These are phyloP conservation scores for Colletotrichum magnum DNA, from an alignment of 2,329 filamentous ascomycete genomes.

Conservation along the genomic window DNA sequence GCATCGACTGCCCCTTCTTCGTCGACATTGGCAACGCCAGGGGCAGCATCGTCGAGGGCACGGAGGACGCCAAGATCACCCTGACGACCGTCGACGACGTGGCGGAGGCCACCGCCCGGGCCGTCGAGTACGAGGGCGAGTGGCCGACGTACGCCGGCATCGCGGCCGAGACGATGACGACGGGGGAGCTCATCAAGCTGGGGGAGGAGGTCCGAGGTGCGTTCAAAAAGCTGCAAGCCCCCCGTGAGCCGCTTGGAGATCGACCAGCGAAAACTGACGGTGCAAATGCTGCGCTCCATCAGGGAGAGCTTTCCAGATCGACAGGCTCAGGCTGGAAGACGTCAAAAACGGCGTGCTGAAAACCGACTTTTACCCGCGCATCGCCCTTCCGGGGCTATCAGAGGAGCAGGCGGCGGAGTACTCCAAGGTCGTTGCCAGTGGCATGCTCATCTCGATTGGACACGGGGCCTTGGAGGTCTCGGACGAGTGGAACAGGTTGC, in stretches of 20 bases:
- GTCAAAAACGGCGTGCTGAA: conserved; percentile 46
- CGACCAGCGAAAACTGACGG: background rate
- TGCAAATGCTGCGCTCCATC: background rate
- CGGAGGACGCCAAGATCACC: conserved; percentile 48
- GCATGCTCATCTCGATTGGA: conserved; percentile 45
- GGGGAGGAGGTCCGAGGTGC: conserved; percentile 52
- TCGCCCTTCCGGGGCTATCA: conserved; percentile 48
- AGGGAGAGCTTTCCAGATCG: conserved; percentile 48
- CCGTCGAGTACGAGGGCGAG: conserved; percentile 55
- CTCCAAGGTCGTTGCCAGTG: conserved; percentile 41
- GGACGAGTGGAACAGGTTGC: conserved; percentile 52
- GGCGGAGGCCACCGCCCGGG: conserved; percentile 51
- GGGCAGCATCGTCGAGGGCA: conserved; percentile 48
- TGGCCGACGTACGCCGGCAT: conserved; percentile 59
- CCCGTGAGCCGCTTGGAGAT: background rate
- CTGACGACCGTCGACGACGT: conserved; percentile 54
- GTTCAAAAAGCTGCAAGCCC: conserved; percentile 12
- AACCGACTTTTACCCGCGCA: conserved; percentile 44
- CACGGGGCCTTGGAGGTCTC: conserved; percentile 46
- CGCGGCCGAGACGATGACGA: conserved; percentile 48
- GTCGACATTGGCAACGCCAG: conserved; percentile 52
- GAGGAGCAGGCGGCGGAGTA: conserved; percentile 45
- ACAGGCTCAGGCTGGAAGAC: conserved; percentile 50
- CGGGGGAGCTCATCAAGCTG: conserved; percentile 49
- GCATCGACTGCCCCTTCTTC: conserved; percentile 22